Evolutionary conservation across 176 grass and related monocot genomes (phyloP).

Genomic region (Saccharum officinarum): DNA sequence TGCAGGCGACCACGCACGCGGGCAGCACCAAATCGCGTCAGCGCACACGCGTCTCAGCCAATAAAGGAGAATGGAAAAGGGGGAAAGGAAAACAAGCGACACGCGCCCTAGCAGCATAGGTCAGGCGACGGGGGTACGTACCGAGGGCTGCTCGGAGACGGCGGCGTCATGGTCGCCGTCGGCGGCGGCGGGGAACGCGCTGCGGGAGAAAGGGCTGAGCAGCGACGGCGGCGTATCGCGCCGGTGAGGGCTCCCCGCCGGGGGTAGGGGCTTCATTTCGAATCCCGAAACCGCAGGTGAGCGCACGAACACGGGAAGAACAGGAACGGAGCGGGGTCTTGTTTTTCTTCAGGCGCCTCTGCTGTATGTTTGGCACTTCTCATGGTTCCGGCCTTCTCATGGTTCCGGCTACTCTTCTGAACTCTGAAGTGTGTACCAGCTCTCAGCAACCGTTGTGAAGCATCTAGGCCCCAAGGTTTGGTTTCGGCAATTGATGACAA

Average conservation of each 20-base stretch:
- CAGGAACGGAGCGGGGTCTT: too few species aligned
- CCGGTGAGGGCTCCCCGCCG: background rate
- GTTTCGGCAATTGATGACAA: too few species aligned
- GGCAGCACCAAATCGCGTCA: background rate
- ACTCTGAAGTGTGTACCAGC: too few species aligned
- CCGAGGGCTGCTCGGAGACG: background rate
- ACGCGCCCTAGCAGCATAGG: background rate
- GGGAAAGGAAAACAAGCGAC: too few species aligned
- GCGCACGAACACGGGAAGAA: too few species aligned
- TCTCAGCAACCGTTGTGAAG: too few species aligned
- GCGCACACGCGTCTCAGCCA: background rate
- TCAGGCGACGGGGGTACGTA: background rate
- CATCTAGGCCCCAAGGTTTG: too few species aligned
- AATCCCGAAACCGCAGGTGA: too few species aligned
- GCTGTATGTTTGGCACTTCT: too few species aligned
- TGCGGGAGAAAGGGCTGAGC: slow-evolving; percentile 6
- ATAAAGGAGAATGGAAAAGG: background rate
- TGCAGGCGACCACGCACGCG: background rate
- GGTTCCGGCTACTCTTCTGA: too few species aligned
- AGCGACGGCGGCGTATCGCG: background rate
- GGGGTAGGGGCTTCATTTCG: background rate
- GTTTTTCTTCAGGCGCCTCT: too few species aligned
- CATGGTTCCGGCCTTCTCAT: too few species aligned
- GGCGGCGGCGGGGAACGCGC: background rate
- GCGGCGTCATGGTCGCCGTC: background rate